A percentile compares a stretch with the other conserved stretches of the same genome.
Evolutionary conservation across 106 monocot genomes (phyloP).

Genomic region (Vanilla planifolia): DNA sequence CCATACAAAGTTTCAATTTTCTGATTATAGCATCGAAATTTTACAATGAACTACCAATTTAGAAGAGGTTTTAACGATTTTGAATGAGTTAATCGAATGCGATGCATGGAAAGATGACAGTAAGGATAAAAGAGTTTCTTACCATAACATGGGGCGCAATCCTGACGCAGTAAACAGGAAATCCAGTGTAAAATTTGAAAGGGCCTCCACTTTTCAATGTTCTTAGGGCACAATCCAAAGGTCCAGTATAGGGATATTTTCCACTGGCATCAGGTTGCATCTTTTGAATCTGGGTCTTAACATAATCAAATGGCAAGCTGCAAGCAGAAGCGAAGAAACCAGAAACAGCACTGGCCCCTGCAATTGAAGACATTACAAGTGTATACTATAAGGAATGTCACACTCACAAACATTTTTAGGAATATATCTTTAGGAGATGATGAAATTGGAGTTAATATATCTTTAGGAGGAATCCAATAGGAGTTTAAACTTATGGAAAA

Average conservation of each 20-base stretch:
- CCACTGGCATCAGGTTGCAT: constrained; percentile 79
- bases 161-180: constrained; percentile 67
- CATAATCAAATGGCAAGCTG: constrained; percentile 76
- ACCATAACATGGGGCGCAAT: constrained; percentile 75
- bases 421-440: too few species aligned
- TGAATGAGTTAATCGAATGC: too few species aligned
- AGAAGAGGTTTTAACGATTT: too few species aligned
- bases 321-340: constrained; percentile 70
- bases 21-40: too few species aligned
- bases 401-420: too few species aligned
- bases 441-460: background rate
- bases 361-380: too few species aligned
- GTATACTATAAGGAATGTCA: too few species aligned
- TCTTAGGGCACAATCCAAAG: constrained; percentile 54
- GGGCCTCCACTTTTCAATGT: constrained; percentile 61
- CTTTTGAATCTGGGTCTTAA: constrained; percentile 79
- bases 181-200: constrained; percentile 66
- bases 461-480: too few species aligned
- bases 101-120: constrained; percentile 3
- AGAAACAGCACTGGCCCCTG: constrained; percentile 78
- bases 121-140: background rate
- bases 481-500: too few species aligned
- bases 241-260: constrained; percentile 62
- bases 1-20: too few species aligned
- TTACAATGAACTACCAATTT: too few species aligned